Conservation (phyloP, 805 yeast genomes). For the Komagataella phaffii region DNA sequence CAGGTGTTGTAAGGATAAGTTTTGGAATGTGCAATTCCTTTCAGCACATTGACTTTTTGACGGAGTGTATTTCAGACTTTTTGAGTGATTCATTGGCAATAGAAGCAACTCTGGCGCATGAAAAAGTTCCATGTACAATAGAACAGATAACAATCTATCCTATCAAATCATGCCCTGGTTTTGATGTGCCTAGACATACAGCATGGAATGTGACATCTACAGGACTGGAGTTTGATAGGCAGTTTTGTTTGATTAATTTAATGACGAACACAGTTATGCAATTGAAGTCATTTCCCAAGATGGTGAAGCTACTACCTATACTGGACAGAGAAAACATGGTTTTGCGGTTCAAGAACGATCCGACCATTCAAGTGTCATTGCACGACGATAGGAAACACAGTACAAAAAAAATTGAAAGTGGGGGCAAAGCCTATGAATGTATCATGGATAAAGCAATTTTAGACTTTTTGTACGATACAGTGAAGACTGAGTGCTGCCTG, state of each 20-base stretch:
- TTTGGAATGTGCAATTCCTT: conserved; percentile 24
- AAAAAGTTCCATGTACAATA: conserved; percentile 6
- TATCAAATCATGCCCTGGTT: conserved; percentile 27
- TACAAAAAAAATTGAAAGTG: not conserved
- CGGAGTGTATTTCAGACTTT: conserved; percentile 13
- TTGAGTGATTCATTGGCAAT: conserved; percentile 6
- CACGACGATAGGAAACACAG: not conserved
- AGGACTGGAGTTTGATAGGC: conserved; percentile 27
- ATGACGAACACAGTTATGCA: conserved; percentile 14
- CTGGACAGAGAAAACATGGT: conserved; percentile 7
- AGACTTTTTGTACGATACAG: conserved; percentile 14
- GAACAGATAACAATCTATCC: conserved; percentile 21
- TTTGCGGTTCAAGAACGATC: conserved; percentile 6
- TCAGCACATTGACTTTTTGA: conserved; percentile 19
- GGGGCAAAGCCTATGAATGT: conserved; percentile 4
- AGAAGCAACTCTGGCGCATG: not conserved
- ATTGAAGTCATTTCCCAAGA: conserved; percentile 18
- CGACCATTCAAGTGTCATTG: conserved; percentile 1
- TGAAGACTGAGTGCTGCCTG: conserved; percentile 22
- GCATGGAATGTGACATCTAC: conserved; percentile 15
- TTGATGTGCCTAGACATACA: conserved; percentile 9
- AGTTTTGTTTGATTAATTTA: conserved; percentile 21
- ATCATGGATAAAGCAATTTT: conserved; percentile 9
- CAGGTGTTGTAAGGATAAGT: conserved; percentile 27
- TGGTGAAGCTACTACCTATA: conserved; percentile 21